Percentiles rank a stretch among this genome's conserved stretches.
Conservation (phyloP, 768 basidiomycete genomes). For the Russula sp. region DNA sequence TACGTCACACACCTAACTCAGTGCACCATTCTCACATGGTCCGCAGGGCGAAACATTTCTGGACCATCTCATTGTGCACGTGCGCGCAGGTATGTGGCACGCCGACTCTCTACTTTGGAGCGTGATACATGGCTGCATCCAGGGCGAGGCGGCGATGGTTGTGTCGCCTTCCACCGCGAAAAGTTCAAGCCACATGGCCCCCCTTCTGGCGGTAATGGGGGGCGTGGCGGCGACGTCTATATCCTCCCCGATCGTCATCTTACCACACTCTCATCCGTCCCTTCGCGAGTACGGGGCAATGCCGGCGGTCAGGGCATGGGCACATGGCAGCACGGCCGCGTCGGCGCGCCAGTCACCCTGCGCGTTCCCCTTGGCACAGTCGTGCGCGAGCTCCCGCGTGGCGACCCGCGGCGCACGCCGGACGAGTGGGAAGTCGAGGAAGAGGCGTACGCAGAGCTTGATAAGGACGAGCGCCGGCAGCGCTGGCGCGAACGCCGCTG, state of each 20-base stretch:
- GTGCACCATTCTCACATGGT: constrained; percentile 6
- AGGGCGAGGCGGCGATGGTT: constrained; percentile 88
- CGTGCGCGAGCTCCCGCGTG: constrained; percentile 64
- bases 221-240: constrained; percentile 82
- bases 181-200: constrained; percentile 79
- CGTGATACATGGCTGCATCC: constrained; percentile 3
- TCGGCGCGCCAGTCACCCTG: constrained; percentile 66
- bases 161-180: constrained; percentile 90
- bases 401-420: constrained; percentile 57
- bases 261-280: constrained; percentile 69
- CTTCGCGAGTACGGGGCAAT: constrained; percentile 59
- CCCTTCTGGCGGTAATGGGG: constrained; percentile 92
- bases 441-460: constrained; percentile 47
- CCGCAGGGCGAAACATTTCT: constrained; percentile 70
- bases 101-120: neutral
- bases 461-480: constrained; percentile 42
- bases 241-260: constrained; percentile 72
- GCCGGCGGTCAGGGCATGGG: constrained; percentile 74
- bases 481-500: constrained; percentile 62
- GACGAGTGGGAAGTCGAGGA: constrained; percentile 74
- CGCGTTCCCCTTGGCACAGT: constrained; percentile 88
- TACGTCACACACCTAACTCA: constrained; percentile 32
- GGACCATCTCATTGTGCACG: constrained; percentile 73
- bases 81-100: constrained; percentile 55
- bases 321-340: constrained; percentile 79